Evolutionary conservation across 192 early-diverging fungal genomes (phyloP).

Genomic region (Rhizoclosmatium sp.): DNA sequence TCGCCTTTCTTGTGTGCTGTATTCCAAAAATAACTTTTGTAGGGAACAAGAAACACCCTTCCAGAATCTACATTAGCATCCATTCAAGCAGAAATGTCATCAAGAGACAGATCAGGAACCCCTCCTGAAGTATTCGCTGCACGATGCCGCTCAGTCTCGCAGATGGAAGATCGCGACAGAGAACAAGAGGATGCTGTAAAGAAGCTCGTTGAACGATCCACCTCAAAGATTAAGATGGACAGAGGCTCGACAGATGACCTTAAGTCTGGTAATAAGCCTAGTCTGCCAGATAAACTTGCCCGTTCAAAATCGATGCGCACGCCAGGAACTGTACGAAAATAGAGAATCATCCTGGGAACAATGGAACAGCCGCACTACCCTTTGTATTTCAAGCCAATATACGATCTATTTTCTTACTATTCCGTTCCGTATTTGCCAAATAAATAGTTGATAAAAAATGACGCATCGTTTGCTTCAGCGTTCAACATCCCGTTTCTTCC

Average conservation of each 20-base stretch:
- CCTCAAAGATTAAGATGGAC: constrained; percentile 23
- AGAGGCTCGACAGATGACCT: constrained; percentile 31
- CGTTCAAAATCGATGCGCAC: constrained; percentile 18
- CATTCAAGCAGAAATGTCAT: neutral
- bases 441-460: neutral
- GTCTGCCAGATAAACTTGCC: neutral
- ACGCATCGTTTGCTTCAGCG: neutral
- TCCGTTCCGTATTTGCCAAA: neutral
- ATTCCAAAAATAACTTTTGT: too few species aligned
- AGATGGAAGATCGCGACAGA: constrained; percentile 40
- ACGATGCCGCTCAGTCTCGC: constrained; percentile 35
- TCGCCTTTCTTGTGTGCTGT: too few species aligned
- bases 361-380: neutral
- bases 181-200: constrained; percentile 26
- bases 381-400: too few species aligned
- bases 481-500: neutral
- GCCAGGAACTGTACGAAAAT: constrained; percentile 31
- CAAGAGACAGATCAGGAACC: constrained; percentile 21
- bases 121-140: constrained; percentile 40
- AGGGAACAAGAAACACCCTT: too few species aligned
- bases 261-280: neutral
- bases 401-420: neutral
- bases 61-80: too few species aligned
- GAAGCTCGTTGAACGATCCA: constrained; percentile 8
- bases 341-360: neutral